Evolutionary conservation across 2,329 filamentous ascomycete genomes (phyloP).

Genomic region (Chaetomiaceae sp.): DNA sequence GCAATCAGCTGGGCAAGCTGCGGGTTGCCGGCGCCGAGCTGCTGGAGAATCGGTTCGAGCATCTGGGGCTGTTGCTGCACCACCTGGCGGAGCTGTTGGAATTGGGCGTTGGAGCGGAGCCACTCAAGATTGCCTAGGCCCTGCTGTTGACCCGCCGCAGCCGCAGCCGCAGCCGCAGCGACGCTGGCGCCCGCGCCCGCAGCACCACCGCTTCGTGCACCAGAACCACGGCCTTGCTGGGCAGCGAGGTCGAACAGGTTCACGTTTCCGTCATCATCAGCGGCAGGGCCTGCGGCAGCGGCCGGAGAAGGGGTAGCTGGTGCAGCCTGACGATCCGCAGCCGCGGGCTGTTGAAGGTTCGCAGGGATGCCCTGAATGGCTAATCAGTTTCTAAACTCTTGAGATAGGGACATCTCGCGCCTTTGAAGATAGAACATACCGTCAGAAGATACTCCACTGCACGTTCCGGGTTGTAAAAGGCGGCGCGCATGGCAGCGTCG

Average conservation of each 20-base stretch:
- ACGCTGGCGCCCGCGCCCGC: conserved; percentile 43
- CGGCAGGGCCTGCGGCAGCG: conserved; percentile 41
- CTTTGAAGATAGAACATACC: conserved; percentile 49
- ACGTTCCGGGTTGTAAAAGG: conserved; percentile 94
- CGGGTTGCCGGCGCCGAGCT: conserved; percentile 91
- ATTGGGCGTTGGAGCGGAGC: conserved; percentile 90
- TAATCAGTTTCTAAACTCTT: conserved; percentile 8
- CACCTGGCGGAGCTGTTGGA: conserved; percentile 94
- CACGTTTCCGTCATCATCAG: conserved; percentile 63
- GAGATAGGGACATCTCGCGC: background rate
- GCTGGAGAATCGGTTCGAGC: conserved; percentile 96
- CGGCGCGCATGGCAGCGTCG: conserved; percentile 89
- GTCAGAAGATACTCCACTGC: conserved; percentile 93
- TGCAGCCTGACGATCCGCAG: conserved; percentile 29
- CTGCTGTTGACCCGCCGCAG: conserved; percentile 41
- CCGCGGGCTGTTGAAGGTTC: conserved; percentile 54
- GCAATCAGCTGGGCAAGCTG: conserved; percentile 90
- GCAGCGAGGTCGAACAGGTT: conserved; percentile 94
- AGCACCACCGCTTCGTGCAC: conserved; percentile 40
- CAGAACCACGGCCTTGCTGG: conserved; percentile 55
- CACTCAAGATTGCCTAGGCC: conserved; percentile 82
- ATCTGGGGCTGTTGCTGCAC: conserved; percentile 98
- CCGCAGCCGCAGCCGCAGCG: conserved; percentile 39
- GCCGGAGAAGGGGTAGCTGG: conserved; percentile 40
- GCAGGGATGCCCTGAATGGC: conserved; percentile 77